Base-by-base conservation (phyloP, 495 filamentous ascomycete species). In the Penicillium roqueforti region DNA sequence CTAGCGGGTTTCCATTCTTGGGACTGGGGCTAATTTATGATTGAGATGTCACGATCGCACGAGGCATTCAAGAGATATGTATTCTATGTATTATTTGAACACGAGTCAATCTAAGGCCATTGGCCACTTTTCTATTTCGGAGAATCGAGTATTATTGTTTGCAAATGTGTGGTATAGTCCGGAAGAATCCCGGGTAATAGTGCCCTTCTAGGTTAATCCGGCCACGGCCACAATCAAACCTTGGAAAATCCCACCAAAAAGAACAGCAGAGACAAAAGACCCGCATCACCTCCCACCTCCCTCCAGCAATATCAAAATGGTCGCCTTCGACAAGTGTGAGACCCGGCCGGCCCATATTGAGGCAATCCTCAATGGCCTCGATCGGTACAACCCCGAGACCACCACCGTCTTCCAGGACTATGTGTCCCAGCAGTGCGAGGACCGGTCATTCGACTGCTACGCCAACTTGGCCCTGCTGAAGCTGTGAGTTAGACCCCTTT, bases 331-430 rank as follows among this genome's bases (percentile, higher is more conserved):
- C 67, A 76, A 74, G 63, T 79, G 78, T 68, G 74, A 78, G 54
- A 78, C 77, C 59, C 82, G 95, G 69, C 92, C 95, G 49, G 88
- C 89, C 59, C 81, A 92, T 68, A 95, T 99, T 72, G 88, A 88
- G 68, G 80, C 74, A 70, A 96, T 97, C 61, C 87, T 99, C 61
- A 75, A 87, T 76, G 91, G 95, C 53, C 87, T 99, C 55, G 93
- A 99, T 76, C 81, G 95, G 57, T 99, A 99, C 78, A 99, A 99
- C 74, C 95, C 95, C 38, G 93, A 99, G 74, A 96, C 92, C 20
- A 95, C 93, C 46, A 80, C 81, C 31, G 80, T 92, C 49, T 92
- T 99, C 79, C 92, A 97, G 78, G 89, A 92, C 67, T 97, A 99
- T 68, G 87, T 99, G 36, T 77, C 80, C 59, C 86, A 89, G 69